These are phyloP conservation scores for Cladophialophora exuberans DNA, from an alignment of 2,329 filamentous ascomycete genomes.

Conservation along the genomic window DNA sequence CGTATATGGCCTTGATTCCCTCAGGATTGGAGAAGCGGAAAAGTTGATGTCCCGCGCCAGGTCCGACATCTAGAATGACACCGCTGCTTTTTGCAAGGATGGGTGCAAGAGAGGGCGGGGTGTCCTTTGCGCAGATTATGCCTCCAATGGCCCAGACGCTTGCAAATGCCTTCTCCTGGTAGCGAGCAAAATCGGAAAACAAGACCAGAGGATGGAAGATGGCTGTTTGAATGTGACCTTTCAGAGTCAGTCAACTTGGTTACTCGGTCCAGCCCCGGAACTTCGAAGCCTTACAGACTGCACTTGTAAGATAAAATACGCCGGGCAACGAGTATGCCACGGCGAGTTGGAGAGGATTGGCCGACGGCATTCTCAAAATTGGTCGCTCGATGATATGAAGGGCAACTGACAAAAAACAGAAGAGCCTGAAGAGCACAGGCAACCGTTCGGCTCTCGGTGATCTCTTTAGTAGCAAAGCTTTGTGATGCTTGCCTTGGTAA, in stretches of 20 bases:
- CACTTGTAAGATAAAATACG: constrained; percentile 6
- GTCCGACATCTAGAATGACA: constrained; percentile 15
- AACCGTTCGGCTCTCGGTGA: no score
- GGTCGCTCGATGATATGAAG: no score
- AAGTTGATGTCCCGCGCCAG: constrained; percentile 12
- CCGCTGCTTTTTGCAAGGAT: constrained; percentile 9
- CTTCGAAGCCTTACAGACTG: neutral
- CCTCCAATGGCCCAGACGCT: constrained; percentile 12
- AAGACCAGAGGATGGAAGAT: constrained; percentile 6
- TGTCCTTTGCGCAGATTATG: constrained; percentile 12
- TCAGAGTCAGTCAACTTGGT: neutral
- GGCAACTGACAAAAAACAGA: no score
- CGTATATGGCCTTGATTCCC: constrained; percentile 54
- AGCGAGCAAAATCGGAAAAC: constrained; percentile 3
- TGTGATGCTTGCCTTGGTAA: no score
- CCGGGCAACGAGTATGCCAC: constrained; percentile 2
- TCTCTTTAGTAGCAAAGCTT: no score
- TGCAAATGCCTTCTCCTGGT: constrained; percentile 16
- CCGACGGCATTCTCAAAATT: neutral
- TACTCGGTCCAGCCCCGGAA: neutral
- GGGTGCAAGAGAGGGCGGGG: constrained; percentile 1
- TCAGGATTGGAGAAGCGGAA: constrained; percentile 34
- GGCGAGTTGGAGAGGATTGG: neutral
- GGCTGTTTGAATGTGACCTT: constrained; percentile 12
- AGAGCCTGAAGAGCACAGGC: no score